Evolutionary conservation across 1,284 basidiomycete species (phyloP), one percentile per base, ranked within the genome.

Genomic region (Ganoderma sp.): DNA sequence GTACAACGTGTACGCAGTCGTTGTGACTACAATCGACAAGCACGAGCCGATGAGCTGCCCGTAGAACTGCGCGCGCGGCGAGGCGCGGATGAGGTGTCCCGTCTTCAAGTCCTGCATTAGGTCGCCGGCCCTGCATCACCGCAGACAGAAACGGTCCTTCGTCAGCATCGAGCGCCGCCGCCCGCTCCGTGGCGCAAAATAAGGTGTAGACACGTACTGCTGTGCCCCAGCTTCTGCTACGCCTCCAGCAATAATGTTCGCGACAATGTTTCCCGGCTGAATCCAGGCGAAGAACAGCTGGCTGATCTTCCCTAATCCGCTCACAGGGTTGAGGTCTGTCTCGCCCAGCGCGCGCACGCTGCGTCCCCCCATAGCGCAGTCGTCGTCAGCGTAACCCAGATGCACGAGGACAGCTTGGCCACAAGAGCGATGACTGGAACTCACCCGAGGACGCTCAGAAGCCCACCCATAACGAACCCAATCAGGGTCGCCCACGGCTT

Each of bases 41-140:
- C 90, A 86, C 12, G 93, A 95, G 37, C 96, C 96, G 68, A 97
- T 91, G 67, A 98, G 83, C 79, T 98, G 95, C 12, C 92, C 92
- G 75, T 89, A 95, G 78, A 96, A 96, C 75, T 96, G 94, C 2
- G 92, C 92, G 75, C 94, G 85, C 32, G 94, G 94, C 10, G 94
- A 95, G 6, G 94, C 96, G 70, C 88, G 88, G 63, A 97, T 87
- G 25, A 98, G 84, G 77, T 96, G 92, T 0, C 97, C 97, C 1
- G 97, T 98, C 83, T 99, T 99, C 73, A 98, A 84, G 79, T 99
- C 97, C 82, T 99, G 97, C 96, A 99, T 98, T 22, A 99, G 88
- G 79, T 99, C 97, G 19, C 97, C 97, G 9, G 97, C 96, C 78
- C 94, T 95, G 73, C 19, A 56, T 5, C n/a, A 39, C 41, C 37